Evolutionary conservation across 179 eudicot species (phyloP).

Genomic region (Monotropa hypopitys): DNA sequence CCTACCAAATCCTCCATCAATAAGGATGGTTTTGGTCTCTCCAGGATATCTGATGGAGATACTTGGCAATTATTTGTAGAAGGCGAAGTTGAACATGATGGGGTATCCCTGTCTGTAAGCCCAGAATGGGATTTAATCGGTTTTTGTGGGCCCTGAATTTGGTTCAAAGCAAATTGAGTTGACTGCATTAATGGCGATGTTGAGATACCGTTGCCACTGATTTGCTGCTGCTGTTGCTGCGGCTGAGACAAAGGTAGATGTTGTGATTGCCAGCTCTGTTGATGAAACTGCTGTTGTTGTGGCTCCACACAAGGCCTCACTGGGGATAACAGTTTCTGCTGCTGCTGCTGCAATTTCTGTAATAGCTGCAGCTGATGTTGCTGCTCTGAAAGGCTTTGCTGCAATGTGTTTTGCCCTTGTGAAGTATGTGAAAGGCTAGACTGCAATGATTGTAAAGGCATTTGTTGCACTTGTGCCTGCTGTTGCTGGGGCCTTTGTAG

Average conservation of each 20-base stretch:
- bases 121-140: slow-evolving; percentile 42
- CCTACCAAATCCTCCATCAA: slow-evolving; percentile 33
- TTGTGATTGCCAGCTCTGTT: slow-evolving; percentile 38
- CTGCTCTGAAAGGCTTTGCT: slow-evolving; percentile 54
- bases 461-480: slow-evolving; percentile 33
- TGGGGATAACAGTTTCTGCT: slow-evolving; percentile 37
- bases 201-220: slow-evolving; percentile 26
- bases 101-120: slow-evolving; percentile 55
- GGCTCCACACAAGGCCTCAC: slow-evolving; percentile 37
- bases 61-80: slow-evolving; percentile 62
- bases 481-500: slow-evolving; percentile 53
- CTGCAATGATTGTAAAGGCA: slow-evolving; percentile 37
- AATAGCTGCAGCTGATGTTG: slow-evolving; percentile 63
- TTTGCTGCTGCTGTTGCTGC: slow-evolving; percentile 32
- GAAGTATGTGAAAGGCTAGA: slow-evolving; percentile 43
- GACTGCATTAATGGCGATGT: slow-evolving; percentile 42
- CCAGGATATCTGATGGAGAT: slow-evolving; percentile 37
- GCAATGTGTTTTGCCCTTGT: slow-evolving; percentile 26
- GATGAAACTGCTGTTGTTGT: slow-evolving; percentile 38
- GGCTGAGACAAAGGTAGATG: slow-evolving; percentile 30
- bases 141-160: slow-evolving; percentile 52
- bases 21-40: slow-evolving; percentile 31
- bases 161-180: slow-evolving; percentile 37
- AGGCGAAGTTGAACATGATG: slow-evolving; percentile 89
- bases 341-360: slow-evolving; percentile 66